Base-by-base conservation (phyloP, 768 basidiomycete species). In the Tylopilus vinaceipallidus region DNA sequence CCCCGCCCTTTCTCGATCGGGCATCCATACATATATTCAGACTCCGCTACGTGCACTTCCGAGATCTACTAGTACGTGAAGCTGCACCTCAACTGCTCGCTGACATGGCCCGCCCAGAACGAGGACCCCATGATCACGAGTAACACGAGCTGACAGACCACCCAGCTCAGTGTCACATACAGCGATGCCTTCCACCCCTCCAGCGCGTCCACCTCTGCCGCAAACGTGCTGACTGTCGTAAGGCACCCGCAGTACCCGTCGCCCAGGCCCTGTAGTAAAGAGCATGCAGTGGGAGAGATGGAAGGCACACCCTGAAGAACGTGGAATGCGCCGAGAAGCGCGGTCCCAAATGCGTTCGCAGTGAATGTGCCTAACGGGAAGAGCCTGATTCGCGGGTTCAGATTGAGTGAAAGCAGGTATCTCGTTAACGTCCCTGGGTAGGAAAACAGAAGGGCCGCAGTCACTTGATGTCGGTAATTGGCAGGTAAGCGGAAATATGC, bases 161-260 rank as follows among this genome's bases (percentile, higher is more conserved):
- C 64, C 77, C 87, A 87, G 61, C 90, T 95, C 36, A 81, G 61
- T 2, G 76, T 54, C 23, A 78, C 80, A 65, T 98, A 98, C 38
- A 82, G 61, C 71, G 77, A 82, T 24, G 83, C 82, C 60, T 78
- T 81, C 66, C 79, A 64, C 27, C 73, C 65, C 36, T 72, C 67
- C 52, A 94, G 70, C 35, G 79, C 78, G 29, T 74, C 69, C 19
- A 90, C 65, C 64, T 99, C 97, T 9, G 84, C 84, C 2, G 83
- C 87, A 62, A 98, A 95, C 16, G 95, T 98, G 66, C 89, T 92
- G 58, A 99, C 79, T 2, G 97, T 99, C 2, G 88, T 95, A 58
- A 98, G 74, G 71, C 92, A 94, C 11, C 94, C 97, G 64, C 95
- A 98, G 63, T 92, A 98, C 7, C 97, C 97, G 64, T 98, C 92